Evolutionary conservation across 768 basidiomycete species (phyloP), one percentile per base, ranked within the genome.

Genomic region (Termitomyces sp.): DNA sequence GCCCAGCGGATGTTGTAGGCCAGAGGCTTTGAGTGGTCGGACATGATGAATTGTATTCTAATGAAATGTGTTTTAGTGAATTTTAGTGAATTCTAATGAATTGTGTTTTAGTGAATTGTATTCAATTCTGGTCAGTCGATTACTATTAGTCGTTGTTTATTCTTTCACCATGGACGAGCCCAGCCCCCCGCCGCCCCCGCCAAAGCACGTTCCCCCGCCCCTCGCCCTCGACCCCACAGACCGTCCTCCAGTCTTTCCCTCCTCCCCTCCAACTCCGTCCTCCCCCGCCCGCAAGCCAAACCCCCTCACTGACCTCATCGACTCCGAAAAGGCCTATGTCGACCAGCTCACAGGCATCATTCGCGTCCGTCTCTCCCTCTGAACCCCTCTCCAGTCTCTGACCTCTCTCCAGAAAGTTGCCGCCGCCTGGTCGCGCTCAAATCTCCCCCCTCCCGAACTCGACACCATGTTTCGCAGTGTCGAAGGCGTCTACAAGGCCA

Each of bases 381-480:
- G 47, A 53, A 58, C 41, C 38, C n/a, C 41, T 17, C 27, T 37
- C 38, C 27, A 60, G 54, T 67, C 57, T 47, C 14, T 55, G 56
- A 48, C 31, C 62, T 23, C 47, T 40, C 41, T 62, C 23, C 68
- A 98, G 95, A 93, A 90, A 84, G 90, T 97, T 5, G 97, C 97
- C 10, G 87, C 89, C n/a, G 97, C 97, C 48, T 99, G 97, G 97
- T 97, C 95, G 10, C 79, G 94, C 41, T 83, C 86, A 40, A 98
- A 98, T 70, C 86, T 99, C 38, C 97, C 97, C 17, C 97, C 97
- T 16, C 83, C 83, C 8, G 89, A 92, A 62, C 80, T 99, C 31
- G 97, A 99, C 71, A 73, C 80, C 52, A 96, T 98, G 91, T 99
- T 99, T 73, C 81, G 97, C 61, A 87, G 88, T 63, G 85, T 98